A percentile compares a stretch with the other conserved stretches of the same genome.
Evolutionary conservation across 257 asterid genomes (phyloP).

Genomic region (Henckelia pumila): DNA sequence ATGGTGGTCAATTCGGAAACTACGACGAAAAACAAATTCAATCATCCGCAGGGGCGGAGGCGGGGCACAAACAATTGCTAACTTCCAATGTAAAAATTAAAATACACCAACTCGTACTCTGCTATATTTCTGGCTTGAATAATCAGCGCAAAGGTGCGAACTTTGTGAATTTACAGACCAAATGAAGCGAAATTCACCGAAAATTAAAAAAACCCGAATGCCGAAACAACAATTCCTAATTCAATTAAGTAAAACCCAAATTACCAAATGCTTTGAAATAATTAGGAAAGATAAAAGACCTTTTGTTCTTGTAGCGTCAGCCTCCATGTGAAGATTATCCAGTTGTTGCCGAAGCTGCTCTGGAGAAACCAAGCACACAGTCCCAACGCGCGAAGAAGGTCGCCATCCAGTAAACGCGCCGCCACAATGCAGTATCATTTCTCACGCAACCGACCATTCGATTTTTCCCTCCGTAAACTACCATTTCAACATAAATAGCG

Average conservation of each 20-base stretch:
- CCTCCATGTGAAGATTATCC: conserved; percentile 50
- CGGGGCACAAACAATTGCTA: neutral
- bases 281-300: conserved; percentile 26
- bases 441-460: neutral
- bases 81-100: neutral
- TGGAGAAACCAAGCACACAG: conserved; percentile 36
- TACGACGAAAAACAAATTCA: neutral
- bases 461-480: too few species aligned
- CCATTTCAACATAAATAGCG: too few species aligned
- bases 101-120: neutral
- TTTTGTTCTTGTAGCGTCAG: conserved; percentile 36
- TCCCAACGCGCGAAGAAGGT: conserved; percentile 21
- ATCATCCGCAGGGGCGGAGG: neutral
- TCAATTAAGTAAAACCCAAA: neutral
- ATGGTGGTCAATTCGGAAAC: too few species aligned
- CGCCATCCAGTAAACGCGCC: conserved; percentile 34
- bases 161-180: conserved; percentile 1
- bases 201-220: conserved; percentile 1
- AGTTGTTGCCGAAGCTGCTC: conserved; percentile 48
- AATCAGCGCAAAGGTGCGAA: conserved; percentile 1
- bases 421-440: conserved; percentile 33
- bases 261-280: neutral
- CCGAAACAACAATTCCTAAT: neutral
- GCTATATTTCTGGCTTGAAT: neutral
- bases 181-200: neutral